Conservation (phyloP, 1,284 basidiomycete genomes). For the Rhodotorula sp. region DNA sequence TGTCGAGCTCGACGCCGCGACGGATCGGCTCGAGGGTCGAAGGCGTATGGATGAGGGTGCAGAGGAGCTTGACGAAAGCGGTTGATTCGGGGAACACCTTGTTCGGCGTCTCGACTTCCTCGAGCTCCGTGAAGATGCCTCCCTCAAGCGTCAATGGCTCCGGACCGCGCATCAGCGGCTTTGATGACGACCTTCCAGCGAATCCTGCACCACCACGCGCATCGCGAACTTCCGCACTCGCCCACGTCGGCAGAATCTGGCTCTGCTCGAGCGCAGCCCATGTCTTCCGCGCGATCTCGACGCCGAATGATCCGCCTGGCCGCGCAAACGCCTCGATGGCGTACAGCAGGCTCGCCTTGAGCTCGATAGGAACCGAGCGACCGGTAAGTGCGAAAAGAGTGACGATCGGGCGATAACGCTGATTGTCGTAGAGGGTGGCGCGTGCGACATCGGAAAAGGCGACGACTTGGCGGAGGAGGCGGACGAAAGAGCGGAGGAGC, state of each 20-base stretch:
- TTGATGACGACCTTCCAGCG: neutral
- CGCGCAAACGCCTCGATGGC: constrained; percentile 72
- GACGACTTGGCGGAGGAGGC: constrained; percentile 76
- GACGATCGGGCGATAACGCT: constrained; percentile 66
- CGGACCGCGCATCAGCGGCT: constrained; percentile 18
- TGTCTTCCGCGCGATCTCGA: constrained; percentile 74
- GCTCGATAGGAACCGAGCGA: constrained; percentile 77
- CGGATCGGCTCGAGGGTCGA: constrained; percentile 53
- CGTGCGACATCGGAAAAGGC: constrained; percentile 74
- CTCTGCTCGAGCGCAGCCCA: constrained; percentile 80
- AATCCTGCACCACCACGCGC: constrained; percentile 22
- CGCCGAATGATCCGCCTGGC: constrained; percentile 62
- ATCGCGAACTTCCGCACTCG: constrained; percentile 26
- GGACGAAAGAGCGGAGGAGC: constrained; percentile 75
- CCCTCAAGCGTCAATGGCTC: constrained; percentile 40
- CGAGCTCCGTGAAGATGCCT: constrained; percentile 61
- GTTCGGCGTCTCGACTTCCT: constrained; percentile 76
- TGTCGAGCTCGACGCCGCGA: constrained; percentile 59
- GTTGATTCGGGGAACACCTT: constrained; percentile 81
- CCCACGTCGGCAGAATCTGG: constrained; percentile 58
- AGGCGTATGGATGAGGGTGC: constrained; percentile 70
- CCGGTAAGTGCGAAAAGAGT: constrained; percentile 76
- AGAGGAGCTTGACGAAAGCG: constrained; percentile 79
- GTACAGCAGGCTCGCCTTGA: constrained; percentile 84
- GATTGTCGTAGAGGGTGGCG: constrained; percentile 72